Percentiles rank a stretch among this genome's conserved stretches.
Evolutionary conservation across 192 early-diverging fungal genomes (phyloP).

Genomic region (Pilaira anomala): DNA sequence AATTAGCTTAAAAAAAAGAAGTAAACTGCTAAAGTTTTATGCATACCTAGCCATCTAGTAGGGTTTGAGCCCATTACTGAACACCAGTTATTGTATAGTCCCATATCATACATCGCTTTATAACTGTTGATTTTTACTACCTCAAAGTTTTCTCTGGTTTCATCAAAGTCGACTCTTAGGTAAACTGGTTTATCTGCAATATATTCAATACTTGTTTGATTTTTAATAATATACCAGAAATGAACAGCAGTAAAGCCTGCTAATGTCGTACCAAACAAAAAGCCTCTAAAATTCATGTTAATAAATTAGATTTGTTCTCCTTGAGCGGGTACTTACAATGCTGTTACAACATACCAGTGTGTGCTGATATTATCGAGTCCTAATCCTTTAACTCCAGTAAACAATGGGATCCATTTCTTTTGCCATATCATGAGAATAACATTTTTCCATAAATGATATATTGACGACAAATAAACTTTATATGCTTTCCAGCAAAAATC

Average conservation of each 20-base stretch:
- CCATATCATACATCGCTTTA: constrained; percentile 17
- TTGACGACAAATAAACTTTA: constrained; percentile 1
- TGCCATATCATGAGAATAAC: not conserved
- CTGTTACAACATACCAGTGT: constrained; percentile 20
- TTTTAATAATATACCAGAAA: constrained; percentile 38
- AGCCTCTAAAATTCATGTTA: constrained; percentile 18
- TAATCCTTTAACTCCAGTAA: not conserved
- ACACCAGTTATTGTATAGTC: constrained; percentile 46
- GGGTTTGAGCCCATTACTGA: constrained; percentile 39
- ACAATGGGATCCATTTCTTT: constrained; percentile 7
- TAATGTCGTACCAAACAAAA: constrained; percentile 41
- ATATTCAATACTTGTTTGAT: constrained; percentile 46
- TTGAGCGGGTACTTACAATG: constrained; percentile 23
- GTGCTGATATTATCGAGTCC: constrained; percentile 11
- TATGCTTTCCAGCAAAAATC: constrained; percentile 3
- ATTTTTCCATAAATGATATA: constrained; percentile 10
- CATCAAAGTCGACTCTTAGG: constrained; percentile 37
- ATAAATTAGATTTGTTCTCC: not conserved
- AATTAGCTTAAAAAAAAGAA: not conserved
- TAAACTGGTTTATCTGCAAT: constrained; percentile 29
- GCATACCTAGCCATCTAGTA: constrained; percentile 32
- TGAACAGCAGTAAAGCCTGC: constrained; percentile 40
- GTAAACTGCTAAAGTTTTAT: too few relatives aligned
- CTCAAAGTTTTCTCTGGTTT: constrained; percentile 27
- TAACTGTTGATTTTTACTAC: constrained; percentile 35